Percentiles rank a stretch among this genome's conserved stretches.
phyloP scores from a whole-genome alignment of 192 early-diverging fungal species.

The Haplosporangium gracile region DNA sequence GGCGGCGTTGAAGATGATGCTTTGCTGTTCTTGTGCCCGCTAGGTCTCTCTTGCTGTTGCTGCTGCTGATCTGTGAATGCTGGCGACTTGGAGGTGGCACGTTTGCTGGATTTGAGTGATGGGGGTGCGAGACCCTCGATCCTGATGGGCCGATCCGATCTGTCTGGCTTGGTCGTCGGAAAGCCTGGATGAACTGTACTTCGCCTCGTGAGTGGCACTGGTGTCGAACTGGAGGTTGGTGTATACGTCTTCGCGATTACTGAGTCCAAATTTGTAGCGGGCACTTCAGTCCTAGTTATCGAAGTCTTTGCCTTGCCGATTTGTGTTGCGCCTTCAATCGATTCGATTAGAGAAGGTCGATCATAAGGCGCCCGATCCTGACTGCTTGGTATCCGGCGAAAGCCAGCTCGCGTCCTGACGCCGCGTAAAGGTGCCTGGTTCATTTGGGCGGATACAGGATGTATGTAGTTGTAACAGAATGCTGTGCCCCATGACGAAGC shows the following conservation, averaged over 20 bases:
- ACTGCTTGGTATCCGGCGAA: conserved; percentile 7
- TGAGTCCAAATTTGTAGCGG: too few relatives aligned
- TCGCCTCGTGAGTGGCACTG: not conserved
- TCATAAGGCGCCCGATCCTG: conserved; percentile 2
- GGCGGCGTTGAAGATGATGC: not conserved
- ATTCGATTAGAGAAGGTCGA: not conserved
- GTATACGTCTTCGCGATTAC: not conserved
- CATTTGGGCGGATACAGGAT: not conserved
- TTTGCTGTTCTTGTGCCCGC: not conserved
- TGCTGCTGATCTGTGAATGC: not conserved
- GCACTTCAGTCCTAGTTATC: not conserved
- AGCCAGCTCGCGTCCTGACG: conserved; percentile 29
- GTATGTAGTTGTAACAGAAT: not conserved
- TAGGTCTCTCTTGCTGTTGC: not conserved
- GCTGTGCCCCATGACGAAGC: not conserved
- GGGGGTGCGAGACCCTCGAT: not conserved
- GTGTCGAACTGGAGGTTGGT: not conserved
- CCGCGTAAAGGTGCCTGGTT: conserved; percentile 13
- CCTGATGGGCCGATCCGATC: not conserved
- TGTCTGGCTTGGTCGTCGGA: not conserved
- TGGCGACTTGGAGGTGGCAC: not conserved
- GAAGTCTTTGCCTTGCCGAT: not conserved
- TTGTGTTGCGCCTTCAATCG: not conserved
- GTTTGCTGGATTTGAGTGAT: not conserved
- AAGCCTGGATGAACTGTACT: conserved; percentile 30